phyloP scores from a whole-genome alignment of 495 filamentous ascomycete species.

The Xylaria palmicola region DNA sequence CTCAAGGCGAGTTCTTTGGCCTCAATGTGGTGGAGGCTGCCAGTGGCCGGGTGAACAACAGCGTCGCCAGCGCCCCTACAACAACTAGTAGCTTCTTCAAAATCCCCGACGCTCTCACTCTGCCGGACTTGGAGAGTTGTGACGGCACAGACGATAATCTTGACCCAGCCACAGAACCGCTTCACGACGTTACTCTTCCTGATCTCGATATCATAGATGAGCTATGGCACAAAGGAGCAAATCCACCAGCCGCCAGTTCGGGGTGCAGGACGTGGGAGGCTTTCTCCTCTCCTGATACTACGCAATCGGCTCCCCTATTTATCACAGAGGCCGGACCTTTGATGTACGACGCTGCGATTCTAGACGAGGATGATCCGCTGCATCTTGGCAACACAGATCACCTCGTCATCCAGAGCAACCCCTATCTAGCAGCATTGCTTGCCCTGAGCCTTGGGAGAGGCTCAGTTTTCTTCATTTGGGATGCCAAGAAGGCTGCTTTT shows the following conservation, averaged over 20 bases:
- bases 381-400: conserved; percentile 25
- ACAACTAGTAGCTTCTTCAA: conserved; percentile 42
- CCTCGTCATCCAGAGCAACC: conserved; percentile 40
- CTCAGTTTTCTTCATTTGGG: conserved; percentile 75
- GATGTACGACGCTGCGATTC: conserved; percentile 69
- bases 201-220: conserved; percentile 41
- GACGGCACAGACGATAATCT: conserved; percentile 20
- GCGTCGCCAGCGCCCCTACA: conserved; percentile 8
- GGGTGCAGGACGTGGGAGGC: conserved; percentile 72
- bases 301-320: conserved; percentile 57
- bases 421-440: conserved; percentile 62
- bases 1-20: conserved; percentile 24
- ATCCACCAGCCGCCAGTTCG: conserved; percentile 28
- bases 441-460: conserved; percentile 77
- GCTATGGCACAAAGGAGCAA: conserved; percentile 53
- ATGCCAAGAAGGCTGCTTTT: conserved; percentile 58
- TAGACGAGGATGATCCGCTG: conserved; percentile 30
- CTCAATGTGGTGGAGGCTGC: background rate
- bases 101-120: conserved; percentile 35
- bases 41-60: conserved; percentile 6
- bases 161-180: conserved; percentile 20
- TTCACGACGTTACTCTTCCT: conserved; percentile 25
- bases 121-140: conserved; percentile 28
- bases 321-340: conserved; percentile 74
- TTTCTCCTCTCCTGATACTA: conserved; percentile 48